These are phyloP conservation scores for Gastrolobium bilobum DNA, from an alignment of 306 rosid genomes.

Conservation along the genomic window DNA sequence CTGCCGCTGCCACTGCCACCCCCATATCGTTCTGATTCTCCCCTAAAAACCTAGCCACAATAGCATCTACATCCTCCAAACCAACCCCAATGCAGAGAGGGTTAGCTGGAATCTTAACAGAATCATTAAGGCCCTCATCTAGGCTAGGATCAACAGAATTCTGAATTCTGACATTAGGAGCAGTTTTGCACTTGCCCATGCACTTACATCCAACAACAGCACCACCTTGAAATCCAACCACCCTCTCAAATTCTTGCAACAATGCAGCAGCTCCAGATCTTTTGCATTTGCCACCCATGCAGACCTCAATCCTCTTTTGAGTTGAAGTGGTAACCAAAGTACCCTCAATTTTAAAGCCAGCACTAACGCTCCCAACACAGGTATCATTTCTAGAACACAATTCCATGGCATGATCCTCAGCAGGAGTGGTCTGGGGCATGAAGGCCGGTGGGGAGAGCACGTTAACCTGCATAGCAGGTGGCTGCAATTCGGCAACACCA, in stretches of 20 bases:
- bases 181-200: conserved; percentile 92
- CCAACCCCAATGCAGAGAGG: conserved; percentile 82
- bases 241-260: conserved; percentile 75
- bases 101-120: conserved; percentile 60
- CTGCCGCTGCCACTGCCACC: conserved; percentile 46
- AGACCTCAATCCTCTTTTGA: conserved; percentile 77
- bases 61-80: conserved; percentile 75
- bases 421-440: conserved; percentile 31
- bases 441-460: conserved; percentile 29
- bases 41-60: conserved; percentile 67
- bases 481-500: conserved; percentile 35
- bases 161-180: conserved; percentile 83
- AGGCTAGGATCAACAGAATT: conserved; percentile 45
- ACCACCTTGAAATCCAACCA: conserved; percentile 67
- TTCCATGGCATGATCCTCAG: conserved; percentile 39
- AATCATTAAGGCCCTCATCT: conserved; percentile 50
- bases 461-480: conserved; percentile 21
- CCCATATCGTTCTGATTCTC: conserved; percentile 49
- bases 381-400: conserved; percentile 45
- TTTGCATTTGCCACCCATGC: conserved; percentile 91
- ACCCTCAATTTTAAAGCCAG: conserved; percentile 31
- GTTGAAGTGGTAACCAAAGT: conserved; percentile 36
- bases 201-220: conserved; percentile 85
- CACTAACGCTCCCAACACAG: conserved; percentile 28
- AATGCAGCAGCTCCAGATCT: conserved; percentile 71